Base-by-base conservation (phyloP, 805 yeast species). In the Wickerhamiella shivajii region DNA sequence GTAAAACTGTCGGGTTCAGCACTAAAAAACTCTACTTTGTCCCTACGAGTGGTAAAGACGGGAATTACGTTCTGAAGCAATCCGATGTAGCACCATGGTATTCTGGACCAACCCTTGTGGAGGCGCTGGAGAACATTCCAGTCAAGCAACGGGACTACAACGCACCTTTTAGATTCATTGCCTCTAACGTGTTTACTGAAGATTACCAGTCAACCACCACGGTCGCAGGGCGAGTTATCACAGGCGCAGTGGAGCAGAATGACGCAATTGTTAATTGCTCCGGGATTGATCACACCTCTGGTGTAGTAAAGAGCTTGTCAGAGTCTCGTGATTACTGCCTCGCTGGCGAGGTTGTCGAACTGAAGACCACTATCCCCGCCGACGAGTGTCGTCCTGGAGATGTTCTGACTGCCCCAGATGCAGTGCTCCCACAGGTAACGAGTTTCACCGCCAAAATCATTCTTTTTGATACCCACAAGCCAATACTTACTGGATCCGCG, bases 401-500 rank as follows among this genome's bases (percentile, higher is more conserved):
- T 44, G 63, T 85, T 25, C 62, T 71, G 3, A 67, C 74, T 23
- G 53, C 66, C 28, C 51, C 63, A 2, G 65, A 63, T 29, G 59
- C 62, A 17, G 59, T 63, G 5, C 59, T 71, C 16, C 63, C 57
- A 13, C 56, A 74, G 13, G 61, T 63, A 2, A 63, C 62, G 31
- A 62, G 59, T 32, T 66, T 71, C 41, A 55, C 55, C n/a, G 70
- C 77, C 28, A 68, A 73, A 35, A 51, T 81, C 27, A 59, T 65
- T 25, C 60, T 76, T 4, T 87, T 87, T 44, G 77, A 77, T 37
- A 51, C 73, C 46, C 64, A 63, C 22, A 64, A 79, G 42, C 95
- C 95, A 1, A 55, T 84, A 29, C 57, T 84, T 25, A 73, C 76
- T 10, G 95, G 96, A 6, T 66, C 92, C 0, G 76, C 85, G 25